Evolutionary conservation across 73 alveolate species (phyloP).

Genomic region (Paramecium caudatum): DNA sequence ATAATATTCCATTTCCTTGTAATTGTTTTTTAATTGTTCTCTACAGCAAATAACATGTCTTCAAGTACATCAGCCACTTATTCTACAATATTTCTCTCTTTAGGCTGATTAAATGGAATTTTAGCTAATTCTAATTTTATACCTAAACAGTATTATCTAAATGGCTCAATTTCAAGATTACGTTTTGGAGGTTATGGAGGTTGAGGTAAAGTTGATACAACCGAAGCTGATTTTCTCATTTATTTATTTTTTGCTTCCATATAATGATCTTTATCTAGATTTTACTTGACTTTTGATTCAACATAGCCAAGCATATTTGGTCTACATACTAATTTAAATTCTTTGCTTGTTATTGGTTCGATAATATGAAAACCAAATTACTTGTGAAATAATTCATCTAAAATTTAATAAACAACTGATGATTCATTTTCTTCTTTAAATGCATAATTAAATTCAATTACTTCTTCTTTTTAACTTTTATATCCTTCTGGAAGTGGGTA

Average conservation of each 20-base stretch:
- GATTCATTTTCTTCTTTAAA: not conserved
- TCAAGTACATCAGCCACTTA: conserved; percentile 57
- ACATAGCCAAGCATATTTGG: conserved; percentile 60
- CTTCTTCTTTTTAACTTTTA: conserved; percentile 77
- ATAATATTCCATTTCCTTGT: conserved; percentile 4
- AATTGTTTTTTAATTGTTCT: conserved; percentile 2
- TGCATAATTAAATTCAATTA: conserved; percentile 70
- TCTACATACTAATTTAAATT: not conserved
- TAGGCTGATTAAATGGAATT: conserved; percentile 38
- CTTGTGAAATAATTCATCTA: conserved; percentile 8
- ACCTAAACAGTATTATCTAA: conserved; percentile 36
- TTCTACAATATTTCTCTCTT: conserved; percentile 3
- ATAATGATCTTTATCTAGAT: conserved; percentile 2
- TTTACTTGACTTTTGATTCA: conserved; percentile 13
- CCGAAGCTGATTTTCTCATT: not conserved
- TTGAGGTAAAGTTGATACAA: not conserved
- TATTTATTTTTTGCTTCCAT: conserved; percentile 48
- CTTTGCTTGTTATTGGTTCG: conserved; percentile 40
- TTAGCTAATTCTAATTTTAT: conserved; percentile 53
- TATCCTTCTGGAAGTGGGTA: conserved; percentile 89
- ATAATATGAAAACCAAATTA: not conserved
- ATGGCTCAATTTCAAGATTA: conserved; percentile 54
- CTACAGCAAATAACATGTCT: conserved; percentile 56
- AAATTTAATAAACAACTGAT: conserved; percentile 3
- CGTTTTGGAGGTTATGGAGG: not conserved